phyloP scores from a whole-genome alignment of 108 stramenopile species.

The Bacterosira constricta region DNA sequence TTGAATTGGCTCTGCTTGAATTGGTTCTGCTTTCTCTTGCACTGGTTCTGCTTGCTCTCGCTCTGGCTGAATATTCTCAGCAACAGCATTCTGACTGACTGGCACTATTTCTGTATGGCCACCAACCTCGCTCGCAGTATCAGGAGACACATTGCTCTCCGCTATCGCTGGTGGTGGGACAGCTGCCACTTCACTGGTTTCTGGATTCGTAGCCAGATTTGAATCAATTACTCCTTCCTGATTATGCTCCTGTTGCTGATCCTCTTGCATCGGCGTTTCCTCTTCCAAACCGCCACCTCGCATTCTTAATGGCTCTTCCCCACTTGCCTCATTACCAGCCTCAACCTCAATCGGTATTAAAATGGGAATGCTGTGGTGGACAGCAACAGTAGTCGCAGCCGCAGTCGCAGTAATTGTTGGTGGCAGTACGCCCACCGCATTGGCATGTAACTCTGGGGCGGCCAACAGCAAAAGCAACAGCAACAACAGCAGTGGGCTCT shows the following conservation, averaged over 20 bases:
- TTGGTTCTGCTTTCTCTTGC: background rate
- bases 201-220: background rate
- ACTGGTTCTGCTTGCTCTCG: no score
- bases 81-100: no score
- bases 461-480: no score
- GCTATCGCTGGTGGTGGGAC: background rate
- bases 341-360: conserved; percentile 1
- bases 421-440: background rate
- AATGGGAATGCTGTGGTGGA: background rate
- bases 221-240: background rate
- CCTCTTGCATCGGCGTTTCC: background rate
- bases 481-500: no score
- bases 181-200: background rate
- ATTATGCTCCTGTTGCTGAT: background rate
- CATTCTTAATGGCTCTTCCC: background rate
- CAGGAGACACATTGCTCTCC: background rate
- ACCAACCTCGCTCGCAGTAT: background rate
- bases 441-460: background rate
- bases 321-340: background rate
- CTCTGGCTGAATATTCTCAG: no score
- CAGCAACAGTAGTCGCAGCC: background rate
- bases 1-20: background rate
- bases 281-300: conserved; percentile 7
- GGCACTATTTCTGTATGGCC: no score
- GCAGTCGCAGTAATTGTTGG: background rate